Conservation (phyloP, 345 rosid genomes). For the Lepidium didymum region DNA sequence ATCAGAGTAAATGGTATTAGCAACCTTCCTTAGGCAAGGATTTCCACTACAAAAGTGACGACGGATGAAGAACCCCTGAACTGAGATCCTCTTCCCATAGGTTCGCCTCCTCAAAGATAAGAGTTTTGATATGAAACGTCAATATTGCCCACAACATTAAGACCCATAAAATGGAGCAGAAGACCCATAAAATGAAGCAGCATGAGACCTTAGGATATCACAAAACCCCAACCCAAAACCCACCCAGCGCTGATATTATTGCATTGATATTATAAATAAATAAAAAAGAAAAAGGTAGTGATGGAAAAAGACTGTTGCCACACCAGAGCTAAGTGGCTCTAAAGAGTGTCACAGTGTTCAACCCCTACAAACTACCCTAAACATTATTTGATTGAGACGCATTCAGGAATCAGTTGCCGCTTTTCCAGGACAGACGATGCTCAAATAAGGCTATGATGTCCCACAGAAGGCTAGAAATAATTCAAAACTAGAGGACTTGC, state of each 20-base stretch:
- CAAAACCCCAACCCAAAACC: not conserved
- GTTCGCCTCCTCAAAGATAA: conserved; percentile 34
- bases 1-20: conserved; percentile 74
- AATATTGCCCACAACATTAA: conserved; percentile 10
- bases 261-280: not conserved
- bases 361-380: not conserved
- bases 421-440: not conserved
- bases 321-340: not conserved
- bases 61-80: conserved; percentile 47
- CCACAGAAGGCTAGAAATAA: conserved; percentile 38
- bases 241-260: not conserved
- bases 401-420: not conserved
- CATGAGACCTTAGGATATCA: not conserved
- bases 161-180: not conserved
- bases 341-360: not conserved
- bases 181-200: not conserved
- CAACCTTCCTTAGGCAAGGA: conserved; percentile 53
- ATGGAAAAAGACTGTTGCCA: not conserved
- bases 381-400: not conserved
- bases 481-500: conserved; percentile 36
- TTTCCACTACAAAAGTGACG: conserved; percentile 58
- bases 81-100: conserved; percentile 45
- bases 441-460: not conserved
- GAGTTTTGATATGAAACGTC: conserved; percentile 27
- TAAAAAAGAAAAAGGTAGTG: not conserved